A percentile compares a stretch with the other conserved stretches of the same genome.
Conservation (phyloP, 2,329 filamentous ascomycete species). For the Capronia americana region DNA sequence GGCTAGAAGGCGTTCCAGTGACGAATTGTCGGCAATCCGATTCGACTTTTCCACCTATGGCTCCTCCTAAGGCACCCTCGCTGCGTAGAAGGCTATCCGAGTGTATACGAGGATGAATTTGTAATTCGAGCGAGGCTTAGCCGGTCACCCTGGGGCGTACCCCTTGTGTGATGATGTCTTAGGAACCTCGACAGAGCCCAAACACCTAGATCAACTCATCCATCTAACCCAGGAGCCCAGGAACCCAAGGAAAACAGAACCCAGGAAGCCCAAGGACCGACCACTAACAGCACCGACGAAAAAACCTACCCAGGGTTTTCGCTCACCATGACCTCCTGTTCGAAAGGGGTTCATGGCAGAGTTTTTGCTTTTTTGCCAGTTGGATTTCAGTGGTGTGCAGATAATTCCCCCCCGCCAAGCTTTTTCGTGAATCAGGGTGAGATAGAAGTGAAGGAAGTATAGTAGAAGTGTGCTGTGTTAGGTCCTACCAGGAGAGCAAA, state of each 20-base stretch:
- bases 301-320: conserved; percentile 5
- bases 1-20: conserved; percentile 1
- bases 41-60: neutral
- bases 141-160: neutral
- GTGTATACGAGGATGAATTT: conserved; percentile 1
- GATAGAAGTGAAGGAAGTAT: neutral
- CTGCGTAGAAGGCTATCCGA: conserved; percentile 1
- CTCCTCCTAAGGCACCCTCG: neutral
- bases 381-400: neutral
- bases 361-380: neutral
- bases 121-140: neutral
- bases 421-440: neutral
- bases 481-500: neutral
- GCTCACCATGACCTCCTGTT: conserved; percentile 7
- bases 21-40: neutral
- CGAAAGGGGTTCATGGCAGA: conserved; percentile 1
- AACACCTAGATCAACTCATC: neutral
- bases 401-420: neutral
- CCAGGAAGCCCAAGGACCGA: neutral
- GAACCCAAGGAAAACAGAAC: neutral
- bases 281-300: neutral
- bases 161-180: neutral
- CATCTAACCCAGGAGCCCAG: neutral
- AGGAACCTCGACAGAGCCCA: neutral
- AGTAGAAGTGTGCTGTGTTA: neutral